These are phyloP conservation scores for Syzygium aqueum DNA, from an alignment of 345 rosid genomes.

Conservation along the genomic window DNA sequence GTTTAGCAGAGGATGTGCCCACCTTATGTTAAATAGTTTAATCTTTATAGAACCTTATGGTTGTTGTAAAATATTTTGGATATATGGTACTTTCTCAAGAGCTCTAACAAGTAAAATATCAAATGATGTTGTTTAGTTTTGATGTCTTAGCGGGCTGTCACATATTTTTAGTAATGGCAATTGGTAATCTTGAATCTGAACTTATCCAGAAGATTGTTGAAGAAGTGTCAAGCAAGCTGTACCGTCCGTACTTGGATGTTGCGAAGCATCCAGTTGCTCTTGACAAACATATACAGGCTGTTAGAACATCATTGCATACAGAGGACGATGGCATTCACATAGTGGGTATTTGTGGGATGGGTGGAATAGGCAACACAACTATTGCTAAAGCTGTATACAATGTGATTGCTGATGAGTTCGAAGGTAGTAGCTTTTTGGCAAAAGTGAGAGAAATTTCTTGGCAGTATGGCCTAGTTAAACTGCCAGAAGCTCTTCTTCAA, in stretches of 20 bases:
- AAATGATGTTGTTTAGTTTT: neutral
- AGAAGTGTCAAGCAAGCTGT: constrained; percentile 6
- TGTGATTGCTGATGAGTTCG: constrained; percentile 9
- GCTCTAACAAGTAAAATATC: neutral
- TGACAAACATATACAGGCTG: neutral
- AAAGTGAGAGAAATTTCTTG: constrained; percentile 21
- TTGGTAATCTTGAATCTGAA: constrained; percentile 1
- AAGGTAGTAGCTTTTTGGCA: constrained; percentile 21
- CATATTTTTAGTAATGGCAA: neutral
- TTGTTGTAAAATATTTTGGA: neutral
- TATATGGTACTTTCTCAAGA: neutral
- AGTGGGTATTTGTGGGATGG: neutral
- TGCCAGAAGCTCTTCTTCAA: constrained; percentile 8
- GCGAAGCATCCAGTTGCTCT: constrained; percentile 1
- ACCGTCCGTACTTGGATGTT: neutral
- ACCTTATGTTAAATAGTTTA: neutral
- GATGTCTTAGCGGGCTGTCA: neutral
- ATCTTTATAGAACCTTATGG: neutral
- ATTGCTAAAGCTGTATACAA: constrained; percentile 24
- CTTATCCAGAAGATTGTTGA: constrained; percentile 1
- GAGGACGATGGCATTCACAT: neutral
- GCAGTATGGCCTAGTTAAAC: neutral
- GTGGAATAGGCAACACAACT: constrained; percentile 8
- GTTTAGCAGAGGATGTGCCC: neutral
- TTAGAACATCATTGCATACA: neutral